Conservation (phyloP, 257 asterid species). For the Orobanche coerulescens region DNA sequence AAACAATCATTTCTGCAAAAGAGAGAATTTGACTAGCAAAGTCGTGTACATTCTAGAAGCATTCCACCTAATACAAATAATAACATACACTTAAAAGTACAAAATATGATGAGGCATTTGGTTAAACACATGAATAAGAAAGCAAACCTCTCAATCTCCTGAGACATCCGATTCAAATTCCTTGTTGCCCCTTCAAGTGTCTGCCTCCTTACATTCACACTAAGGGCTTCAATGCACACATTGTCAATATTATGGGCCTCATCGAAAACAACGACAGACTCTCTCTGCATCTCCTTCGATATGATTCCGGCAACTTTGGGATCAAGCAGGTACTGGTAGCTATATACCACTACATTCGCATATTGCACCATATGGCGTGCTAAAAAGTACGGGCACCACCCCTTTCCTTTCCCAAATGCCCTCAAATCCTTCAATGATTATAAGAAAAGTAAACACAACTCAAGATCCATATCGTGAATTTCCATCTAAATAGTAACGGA, state of each 20-base stretch:
- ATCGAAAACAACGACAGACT: conserved; percentile 92
- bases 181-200: conserved; percentile 97
- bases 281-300: conserved; percentile 98
- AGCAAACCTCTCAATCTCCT: conserved; percentile 83
- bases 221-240: conserved; percentile 96
- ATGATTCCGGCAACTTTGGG: conserved; percentile 97
- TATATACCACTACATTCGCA: conserved; percentile 92
- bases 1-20: not conserved
- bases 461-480: conserved; percentile 13
- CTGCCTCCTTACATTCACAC: conserved; percentile 90
- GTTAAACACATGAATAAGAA: not conserved
- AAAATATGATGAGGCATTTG: not conserved
- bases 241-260: conserved; percentile 98
- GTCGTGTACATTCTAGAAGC: not conserved
- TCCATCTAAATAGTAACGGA: not conserved
- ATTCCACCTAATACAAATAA: conserved; percentile 1
- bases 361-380: conserved; percentile 94
- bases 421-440: conserved; percentile 56
- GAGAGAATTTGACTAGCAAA: not conserved
- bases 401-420: conserved; percentile 70
- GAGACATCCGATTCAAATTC: conserved; percentile 78
- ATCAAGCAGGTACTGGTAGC: conserved; percentile 96
- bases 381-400: conserved; percentile 94
- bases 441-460: conserved; percentile 6
- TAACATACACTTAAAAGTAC: not conserved